Base-by-base conservation (phyloP, 129 eudicot species). In the Flaveria bidentis region DNA sequence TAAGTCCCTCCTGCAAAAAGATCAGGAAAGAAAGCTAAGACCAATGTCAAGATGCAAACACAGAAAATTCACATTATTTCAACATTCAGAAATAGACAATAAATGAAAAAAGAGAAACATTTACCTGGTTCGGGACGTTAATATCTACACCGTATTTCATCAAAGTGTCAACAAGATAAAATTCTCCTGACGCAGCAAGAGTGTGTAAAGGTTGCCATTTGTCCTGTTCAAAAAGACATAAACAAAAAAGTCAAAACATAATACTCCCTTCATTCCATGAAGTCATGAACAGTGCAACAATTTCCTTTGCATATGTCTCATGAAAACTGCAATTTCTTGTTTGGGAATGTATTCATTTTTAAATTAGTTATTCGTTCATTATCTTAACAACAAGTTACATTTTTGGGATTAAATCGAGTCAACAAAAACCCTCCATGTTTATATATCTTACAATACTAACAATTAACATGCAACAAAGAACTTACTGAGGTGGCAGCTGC, bases 121-220 rank as follows among this genome's bases (percentile, higher is more conserved):
- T 69, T 60, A 91, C 99, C 93, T 83, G 82, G 82, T 95, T 96
- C 14, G 80, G 76, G 65, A 82, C 77, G 69, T 95, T 89, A 67
- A 95, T 87, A 82, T 91, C 87, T 41, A 76, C 82, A 52, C 45
- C 81, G 83, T 89, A 92, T 78, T 86, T 91, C 65, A 95, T 82
- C 88, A 95, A 83, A 68, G 88, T 69, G 81, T 75, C 87, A 23
- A 86, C 82, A 25, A 95, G 94, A 84, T 89, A 86, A 81, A 91
- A 89, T 52, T 95, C 97, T 77, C 99, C 99, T 1, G 92, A 86
- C 68, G 99, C 92, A 57, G 94, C 94, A 75, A 91, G 88, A 22
- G 94, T 86, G 82, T 95, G 99, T 51, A 95, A 81, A 39, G 97
- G 99, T 14, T 84, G 89, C 99, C 99, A 95, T 84, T 95, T 91